phyloP scores from a whole-genome alignment of 352 stramenopile genomes.

The Globisporangium canariense region DNA sequence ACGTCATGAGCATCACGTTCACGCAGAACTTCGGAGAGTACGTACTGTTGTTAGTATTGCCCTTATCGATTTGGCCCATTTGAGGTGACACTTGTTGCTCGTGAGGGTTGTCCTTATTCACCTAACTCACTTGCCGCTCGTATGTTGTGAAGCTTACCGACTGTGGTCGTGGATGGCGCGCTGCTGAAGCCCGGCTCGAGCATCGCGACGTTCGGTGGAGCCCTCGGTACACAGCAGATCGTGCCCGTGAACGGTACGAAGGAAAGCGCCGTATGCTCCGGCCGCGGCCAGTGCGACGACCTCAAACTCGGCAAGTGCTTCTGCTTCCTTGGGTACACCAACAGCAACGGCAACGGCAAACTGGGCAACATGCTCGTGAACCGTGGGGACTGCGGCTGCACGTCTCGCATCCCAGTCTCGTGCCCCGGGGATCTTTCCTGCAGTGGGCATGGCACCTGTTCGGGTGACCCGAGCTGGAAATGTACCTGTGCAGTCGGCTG shows the following conservation, averaged over 20 bases:
- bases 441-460: constrained; percentile 79
- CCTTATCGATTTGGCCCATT: not conserved
- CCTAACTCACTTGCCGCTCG: constrained; percentile 4
- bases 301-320: constrained; percentile 51
- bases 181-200: constrained; percentile 30
- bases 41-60: constrained; percentile 13
- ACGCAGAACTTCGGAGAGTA: constrained; percentile 82
- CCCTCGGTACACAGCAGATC: constrained; percentile 25
- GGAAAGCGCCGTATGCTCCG: constrained; percentile 65
- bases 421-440: constrained; percentile 70
- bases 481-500: constrained; percentile 76
- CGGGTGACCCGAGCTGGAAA: constrained; percentile 38
- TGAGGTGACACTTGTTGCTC: not conserved
- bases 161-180: constrained; percentile 37
- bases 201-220: constrained; percentile 23
- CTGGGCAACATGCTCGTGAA: constrained; percentile 43
- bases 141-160: constrained; percentile 45
- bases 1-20: constrained; percentile 68
- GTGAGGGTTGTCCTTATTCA: not conserved
- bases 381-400: constrained; percentile 60
- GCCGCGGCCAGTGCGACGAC: constrained; percentile 60
- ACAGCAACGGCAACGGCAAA: constrained; percentile 57
- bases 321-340: constrained; percentile 63
- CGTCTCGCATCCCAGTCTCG: constrained; percentile 49
- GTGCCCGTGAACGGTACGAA: constrained; percentile 57